Conservation (phyloP, 768 basidiomycete species). For the Rhodotorula toruloides region DNA sequence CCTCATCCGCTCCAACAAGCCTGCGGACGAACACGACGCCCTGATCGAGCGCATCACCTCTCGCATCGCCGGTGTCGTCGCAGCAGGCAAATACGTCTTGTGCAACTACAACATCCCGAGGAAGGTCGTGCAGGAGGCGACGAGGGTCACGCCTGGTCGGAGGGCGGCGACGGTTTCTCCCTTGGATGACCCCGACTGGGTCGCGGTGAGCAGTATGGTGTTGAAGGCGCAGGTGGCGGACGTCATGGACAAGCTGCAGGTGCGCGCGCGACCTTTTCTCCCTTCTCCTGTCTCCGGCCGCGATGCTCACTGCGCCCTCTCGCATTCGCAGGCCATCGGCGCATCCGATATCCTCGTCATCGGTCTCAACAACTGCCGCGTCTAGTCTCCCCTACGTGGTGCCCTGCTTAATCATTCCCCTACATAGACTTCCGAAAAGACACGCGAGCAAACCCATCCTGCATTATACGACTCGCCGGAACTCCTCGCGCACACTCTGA, state of each 20-base stretch:
- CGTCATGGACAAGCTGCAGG: constrained; percentile 81
- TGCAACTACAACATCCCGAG: constrained; percentile 89
- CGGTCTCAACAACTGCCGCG: constrained; percentile 87
- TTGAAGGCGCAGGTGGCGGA: constrained; percentile 54
- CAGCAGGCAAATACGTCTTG: constrained; percentile 70
- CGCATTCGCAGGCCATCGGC: constrained; percentile 54
- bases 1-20: constrained; percentile 65
- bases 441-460: no score
- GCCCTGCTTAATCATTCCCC: no score
- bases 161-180: constrained; percentile 76
- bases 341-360: constrained; percentile 88
- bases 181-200: constrained; percentile 78
- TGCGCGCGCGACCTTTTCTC: neutral
- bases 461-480: no score
- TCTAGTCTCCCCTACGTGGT: no score
- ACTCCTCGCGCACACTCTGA: no score
- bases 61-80: constrained; percentile 86
- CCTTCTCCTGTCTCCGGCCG: no score
- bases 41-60: constrained; percentile 74
- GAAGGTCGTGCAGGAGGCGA: constrained; percentile 58
- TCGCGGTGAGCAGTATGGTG: constrained; percentile 81
- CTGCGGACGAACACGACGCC: constrained; percentile 57
- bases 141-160: constrained; percentile 75
- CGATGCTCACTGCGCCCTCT: no score
- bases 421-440: no score